Percentiles rank a stretch among this genome's conserved stretches.
phyloP scores from a whole-genome alignment of 2,329 filamentous ascomycete species.

The Knufia petricola region DNA sequence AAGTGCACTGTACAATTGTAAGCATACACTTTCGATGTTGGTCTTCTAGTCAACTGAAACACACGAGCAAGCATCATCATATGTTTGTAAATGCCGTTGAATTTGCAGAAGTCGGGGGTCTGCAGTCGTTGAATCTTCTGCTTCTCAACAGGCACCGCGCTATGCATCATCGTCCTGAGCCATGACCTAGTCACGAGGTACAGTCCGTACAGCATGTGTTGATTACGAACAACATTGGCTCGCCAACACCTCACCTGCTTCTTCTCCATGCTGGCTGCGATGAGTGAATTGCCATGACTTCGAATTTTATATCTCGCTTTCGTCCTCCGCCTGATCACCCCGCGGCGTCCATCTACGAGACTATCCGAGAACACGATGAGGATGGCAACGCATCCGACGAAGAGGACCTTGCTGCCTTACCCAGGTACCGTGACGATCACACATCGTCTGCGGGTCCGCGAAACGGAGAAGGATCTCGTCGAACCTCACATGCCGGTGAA shows the following conservation, averaged over 20 bases:
- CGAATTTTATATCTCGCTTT: slow-evolving; percentile 31
- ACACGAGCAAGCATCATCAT: too few species aligned
- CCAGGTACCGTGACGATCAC: slow-evolving; percentile 12
- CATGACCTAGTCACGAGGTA: too few species aligned
- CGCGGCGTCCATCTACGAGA: slow-evolving; percentile 37
- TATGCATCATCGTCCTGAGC: not conserved
- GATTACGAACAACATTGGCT: slow-evolving; percentile 7
- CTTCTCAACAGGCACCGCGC: not conserved
- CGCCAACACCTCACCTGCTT: slow-evolving; percentile 7
- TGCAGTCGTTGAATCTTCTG: too few species aligned
- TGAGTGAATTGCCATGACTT: slow-evolving; percentile 30
- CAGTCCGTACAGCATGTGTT: not conserved
- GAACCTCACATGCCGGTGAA: not conserved
- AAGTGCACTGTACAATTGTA: too few species aligned
- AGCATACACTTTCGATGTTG: too few species aligned
- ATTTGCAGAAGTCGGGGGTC: too few species aligned
- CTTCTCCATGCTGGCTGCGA: slow-evolving; percentile 8
- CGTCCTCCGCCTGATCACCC: slow-evolving; percentile 35
- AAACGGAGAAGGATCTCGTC: not conserved
- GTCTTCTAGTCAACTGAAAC: too few species aligned
- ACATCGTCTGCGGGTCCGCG: not conserved
- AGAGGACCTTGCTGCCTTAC: slow-evolving; percentile 39
- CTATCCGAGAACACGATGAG: slow-evolving; percentile 37
- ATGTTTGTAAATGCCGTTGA: too few species aligned
- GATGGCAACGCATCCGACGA: slow-evolving; percentile 37